Evolutionary conservation across 495 filamentous ascomycete genomes (phyloP), one percentile per base, ranked within the genome.

Genomic region (Annulohypoxylon moriforme): DNA sequence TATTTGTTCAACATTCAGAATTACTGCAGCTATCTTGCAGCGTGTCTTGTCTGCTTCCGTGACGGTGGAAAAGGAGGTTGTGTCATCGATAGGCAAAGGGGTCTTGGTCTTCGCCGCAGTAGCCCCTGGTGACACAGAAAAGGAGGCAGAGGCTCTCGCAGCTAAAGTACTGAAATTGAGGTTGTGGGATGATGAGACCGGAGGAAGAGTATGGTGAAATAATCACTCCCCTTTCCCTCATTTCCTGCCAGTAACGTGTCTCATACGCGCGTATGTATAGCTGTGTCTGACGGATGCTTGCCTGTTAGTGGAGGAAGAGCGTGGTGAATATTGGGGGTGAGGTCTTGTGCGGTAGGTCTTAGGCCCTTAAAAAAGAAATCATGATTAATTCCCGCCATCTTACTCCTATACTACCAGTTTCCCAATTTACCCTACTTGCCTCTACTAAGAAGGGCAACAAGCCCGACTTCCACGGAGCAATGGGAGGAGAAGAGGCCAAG

Each of bases 31-130:
- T 52, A 93, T 99, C 65, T 86, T 99, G 29, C 96, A 99, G 81
- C 86, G 96, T 63, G 96, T 98, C 62, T 90, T 95, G 58, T 98
- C 96, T 18, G 96, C 96, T 60, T 97, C 96, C n/a, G 96, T 99
- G 75, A 96, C 93, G 9, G 94, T 99, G n/a, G 94, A 98, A 76
- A 90, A 91, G 64, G 85, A 96, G 74, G 79, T 97, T 33, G 88
- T 99, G 7, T 98, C 96, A 1, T 89, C 89, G 1, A 98, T 99
- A 73, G 92, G 92, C 42, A 92, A 90, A 77, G 96, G 96, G 29
- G 83, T 99, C 42, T 85, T 99, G 1, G 94, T 98, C 14, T 90
- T 99, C 73, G 94, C 94, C 25, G 96, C 94, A 29, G 88, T 99
- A 18, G 93, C 92, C 16, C 93, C 93, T 24, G 92, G 93, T 59